These are phyloP conservation scores for Arthrocladium fulminans DNA, from an alignment of 2,329 filamentous ascomycete genomes.

Conservation along the genomic window DNA sequence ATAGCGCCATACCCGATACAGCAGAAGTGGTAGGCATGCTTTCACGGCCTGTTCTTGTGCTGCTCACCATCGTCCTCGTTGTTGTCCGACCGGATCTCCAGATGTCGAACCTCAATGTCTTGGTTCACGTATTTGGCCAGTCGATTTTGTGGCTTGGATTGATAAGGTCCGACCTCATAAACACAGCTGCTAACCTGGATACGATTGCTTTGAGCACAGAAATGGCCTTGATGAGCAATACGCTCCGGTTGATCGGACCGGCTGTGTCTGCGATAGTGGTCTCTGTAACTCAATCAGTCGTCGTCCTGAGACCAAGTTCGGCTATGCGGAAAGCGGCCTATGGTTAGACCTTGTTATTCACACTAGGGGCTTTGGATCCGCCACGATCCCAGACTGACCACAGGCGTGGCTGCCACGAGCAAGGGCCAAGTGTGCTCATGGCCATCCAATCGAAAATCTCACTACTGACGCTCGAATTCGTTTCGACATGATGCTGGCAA, in stretches of 20 bases:
- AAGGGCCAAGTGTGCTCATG: not conserved
- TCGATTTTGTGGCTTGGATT: not conserved
- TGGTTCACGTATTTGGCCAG: not conserved
- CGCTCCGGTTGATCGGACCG: not conserved
- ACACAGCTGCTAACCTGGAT: not conserved
- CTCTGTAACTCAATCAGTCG: not conserved
- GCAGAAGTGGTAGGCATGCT: not conserved
- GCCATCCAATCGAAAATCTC: not conserved
- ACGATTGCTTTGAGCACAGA: not conserved
- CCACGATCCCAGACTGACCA: not conserved
- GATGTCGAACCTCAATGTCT: not conserved
- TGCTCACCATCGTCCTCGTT: not conserved
- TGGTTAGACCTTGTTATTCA: not conserved
- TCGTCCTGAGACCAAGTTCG: not conserved
- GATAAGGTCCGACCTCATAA: not conserved
- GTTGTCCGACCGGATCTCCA: not conserved
- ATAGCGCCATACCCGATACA: not conserved
- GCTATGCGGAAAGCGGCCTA: not conserved
- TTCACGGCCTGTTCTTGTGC: not conserved
- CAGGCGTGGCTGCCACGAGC: not conserved
- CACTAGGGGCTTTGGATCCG: not conserved
- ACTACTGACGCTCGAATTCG: not conserved
- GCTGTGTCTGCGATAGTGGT: not conserved
- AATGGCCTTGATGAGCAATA: not conserved
- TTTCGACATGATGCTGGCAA: not conserved